Base-by-base conservation (phyloP, 2,329 filamentous ascomycete species). In the Colletotrichum melonis region DNA sequence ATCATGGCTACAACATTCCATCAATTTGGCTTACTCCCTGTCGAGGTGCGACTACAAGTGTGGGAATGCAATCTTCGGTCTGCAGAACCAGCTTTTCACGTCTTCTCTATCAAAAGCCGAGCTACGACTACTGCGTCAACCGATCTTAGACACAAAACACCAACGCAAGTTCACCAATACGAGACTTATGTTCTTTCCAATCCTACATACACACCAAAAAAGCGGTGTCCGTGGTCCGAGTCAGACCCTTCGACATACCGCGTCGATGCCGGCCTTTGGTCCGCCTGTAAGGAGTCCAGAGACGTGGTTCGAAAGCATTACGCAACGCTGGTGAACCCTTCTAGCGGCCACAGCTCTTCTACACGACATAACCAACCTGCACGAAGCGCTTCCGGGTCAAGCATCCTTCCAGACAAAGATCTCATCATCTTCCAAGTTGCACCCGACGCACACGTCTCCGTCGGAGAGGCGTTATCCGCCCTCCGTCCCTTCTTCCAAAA, bases 1-100 rank as follows among this genome's bases (percentile, higher is more conserved):
- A 59, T n/a, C 2, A 67, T 60, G 38, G 42, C 42, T 8, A n/a
- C 35, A 3, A 22, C 26, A 7, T 67, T 67, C 26, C 16, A 32
- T 3, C 35, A 9, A n/a, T 67, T 67, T 19, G 9, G 24, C 19
- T 16, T 22, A 11, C 28, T 67, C 5, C 65, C 65, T 4, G 9
- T 56, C 19, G 65, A 67, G 52, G 38, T 67, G 30, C 19, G 65
- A 14, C 38, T 67, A n/a, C 38, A 67, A 26, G 59, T 67, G 1
- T 67, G 65, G 65, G 55, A 67, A 35, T 24, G 1, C 5, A 26
- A 16, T 38, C 24, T 60, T 12, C 65, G 64, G 12, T 22, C 54
- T 16, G 9, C 16, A 7, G 12, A 14, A 1, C 56, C 54, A 5
- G 54, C 35, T 26, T 30, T 30, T 6, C 64, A 67, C 12, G 46